Base-by-base conservation (phyloP, 305 asterid species). In the Solanum hybrid region DNA sequence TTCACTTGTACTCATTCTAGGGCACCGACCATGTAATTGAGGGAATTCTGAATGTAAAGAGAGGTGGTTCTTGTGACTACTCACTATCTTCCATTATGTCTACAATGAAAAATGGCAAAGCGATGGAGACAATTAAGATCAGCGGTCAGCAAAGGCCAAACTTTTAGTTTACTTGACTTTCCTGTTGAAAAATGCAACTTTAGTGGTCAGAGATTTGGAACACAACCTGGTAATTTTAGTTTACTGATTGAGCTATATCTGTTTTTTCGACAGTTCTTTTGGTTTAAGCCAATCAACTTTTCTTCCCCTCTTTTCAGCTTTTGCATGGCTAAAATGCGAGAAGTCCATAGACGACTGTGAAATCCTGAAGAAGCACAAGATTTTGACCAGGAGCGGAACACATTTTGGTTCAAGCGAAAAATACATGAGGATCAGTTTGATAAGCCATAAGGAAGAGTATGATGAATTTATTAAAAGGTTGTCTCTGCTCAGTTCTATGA, bases 301-400 rank as follows among this genome's bases (percentile, higher is more conserved):
- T 17, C 22, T 80, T 33, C 68, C 68, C 24, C 6, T 3, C 39
- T 22, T 87, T 92, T 91, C 79, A 97, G 99, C 98, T 70, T 97
- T 96, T 86, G 98, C 97, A 8, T 97, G 99, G 98, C 92, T 97
- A 77, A 94, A 97, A 92, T 97, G 99, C 72, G 96, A 95, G 82
- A 96, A 92, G 10, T 93, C 94, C 87, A 92, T 85, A 1, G 95
- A 94, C 72, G 98, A 97, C 39, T 97, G 98, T 7, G 98, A 95
- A 87, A 87, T 96, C 91, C 96, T 96, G 27, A 92, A 92, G 6
- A 61, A 89, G 73, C 93, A 95, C 93, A 96, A 94, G 93, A 95
- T 97, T n/a, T 15, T 95, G 37, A 92, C 97, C 0, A 93, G 99
- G 79, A 92, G 99, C 2, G 98, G 98, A 72, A 93, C 91, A 89